These are phyloP conservation scores for Lanmaoa pseudosensibilis DNA, from an alignment of 768 basidiomycete species.

Conservation along the genomic window DNA sequence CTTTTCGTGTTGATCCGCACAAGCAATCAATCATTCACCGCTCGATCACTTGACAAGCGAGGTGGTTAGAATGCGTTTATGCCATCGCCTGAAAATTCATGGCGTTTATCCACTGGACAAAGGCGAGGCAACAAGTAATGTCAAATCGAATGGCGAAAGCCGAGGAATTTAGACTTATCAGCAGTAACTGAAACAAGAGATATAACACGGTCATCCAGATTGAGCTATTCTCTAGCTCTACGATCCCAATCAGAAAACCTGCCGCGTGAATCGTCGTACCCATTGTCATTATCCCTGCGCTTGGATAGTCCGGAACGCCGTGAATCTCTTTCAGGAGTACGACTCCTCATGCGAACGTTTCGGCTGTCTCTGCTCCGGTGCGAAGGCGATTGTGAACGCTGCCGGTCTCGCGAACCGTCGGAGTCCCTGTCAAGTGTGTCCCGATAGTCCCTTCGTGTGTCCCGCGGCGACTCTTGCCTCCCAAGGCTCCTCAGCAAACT, in stretches of 20 bases:
- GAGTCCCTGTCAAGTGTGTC: constrained; percentile 14
- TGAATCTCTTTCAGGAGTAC: constrained; percentile 19
- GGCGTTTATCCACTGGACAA: background rate
- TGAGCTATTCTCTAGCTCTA: background rate
- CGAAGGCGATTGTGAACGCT: constrained; percentile 19
- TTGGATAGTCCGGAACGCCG: constrained; percentile 1
- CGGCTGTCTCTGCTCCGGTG: constrained; percentile 6
- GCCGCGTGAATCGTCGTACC: constrained; percentile 4
- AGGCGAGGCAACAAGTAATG: background rate
- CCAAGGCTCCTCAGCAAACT: constrained; percentile 54
- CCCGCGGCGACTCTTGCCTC: constrained; percentile 23
- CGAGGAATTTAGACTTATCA: background rate
- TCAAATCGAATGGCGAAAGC: background rate
- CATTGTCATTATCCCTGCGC: constrained; percentile 4
- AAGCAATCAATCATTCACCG: background rate
- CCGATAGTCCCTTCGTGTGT: constrained; percentile 7
- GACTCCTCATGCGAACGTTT: constrained; percentile 15
- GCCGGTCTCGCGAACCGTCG: constrained; percentile 7
- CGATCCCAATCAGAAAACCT: background rate
- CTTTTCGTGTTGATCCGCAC: constrained; percentile 1
- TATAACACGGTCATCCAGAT: background rate
- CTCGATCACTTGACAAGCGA: background rate
- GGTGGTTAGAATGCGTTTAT: background rate
- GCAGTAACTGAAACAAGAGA: background rate
- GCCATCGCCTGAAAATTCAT: background rate